A percentile compares a stretch with the other conserved stretches of the same genome.
These are phyloP conservation scores for Solanum clarkiae DNA, from an alignment of 257 asterid genomes.

Conservation along the genomic window DNA sequence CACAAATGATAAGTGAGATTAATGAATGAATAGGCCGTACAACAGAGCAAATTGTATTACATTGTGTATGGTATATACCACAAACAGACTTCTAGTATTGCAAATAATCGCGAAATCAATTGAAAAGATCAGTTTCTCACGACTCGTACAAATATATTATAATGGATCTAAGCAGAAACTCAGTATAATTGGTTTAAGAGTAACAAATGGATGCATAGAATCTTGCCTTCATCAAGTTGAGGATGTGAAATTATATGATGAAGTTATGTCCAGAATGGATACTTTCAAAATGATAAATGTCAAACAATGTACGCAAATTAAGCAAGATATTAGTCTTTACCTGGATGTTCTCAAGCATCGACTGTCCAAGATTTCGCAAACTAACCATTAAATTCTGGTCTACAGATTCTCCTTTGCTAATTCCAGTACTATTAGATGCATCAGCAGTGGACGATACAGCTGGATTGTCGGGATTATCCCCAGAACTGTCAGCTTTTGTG, in stretches of 20 bases:
- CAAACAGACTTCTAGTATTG: neutral
- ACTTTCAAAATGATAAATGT: neutral
- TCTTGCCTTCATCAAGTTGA: neutral
- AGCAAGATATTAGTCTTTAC: constrained; percentile 3
- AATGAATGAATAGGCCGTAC: neutral
- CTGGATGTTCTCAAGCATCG: constrained; percentile 42
- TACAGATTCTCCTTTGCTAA: constrained; percentile 21
- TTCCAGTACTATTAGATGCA: neutral
- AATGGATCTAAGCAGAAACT: neutral
- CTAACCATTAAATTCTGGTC: constrained; percentile 27
- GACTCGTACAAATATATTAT: neutral
- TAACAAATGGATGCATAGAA: neutral
- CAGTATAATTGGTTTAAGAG: neutral
- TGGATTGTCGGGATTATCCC: neutral
- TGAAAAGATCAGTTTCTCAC: neutral
- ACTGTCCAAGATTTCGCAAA: constrained; percentile 27
- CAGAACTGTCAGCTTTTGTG: neutral
- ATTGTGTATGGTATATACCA: neutral
- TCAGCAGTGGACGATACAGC: neutral
- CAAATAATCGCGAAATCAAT: neutral
- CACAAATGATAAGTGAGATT: neutral
- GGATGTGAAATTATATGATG: neutral
- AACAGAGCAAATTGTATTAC: neutral
- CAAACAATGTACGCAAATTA: neutral
- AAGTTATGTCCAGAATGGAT: neutral